Base-by-base conservation (phyloP, 495 filamentous ascomycete genomes). In the Chaetomium cochliodes region DNA sequence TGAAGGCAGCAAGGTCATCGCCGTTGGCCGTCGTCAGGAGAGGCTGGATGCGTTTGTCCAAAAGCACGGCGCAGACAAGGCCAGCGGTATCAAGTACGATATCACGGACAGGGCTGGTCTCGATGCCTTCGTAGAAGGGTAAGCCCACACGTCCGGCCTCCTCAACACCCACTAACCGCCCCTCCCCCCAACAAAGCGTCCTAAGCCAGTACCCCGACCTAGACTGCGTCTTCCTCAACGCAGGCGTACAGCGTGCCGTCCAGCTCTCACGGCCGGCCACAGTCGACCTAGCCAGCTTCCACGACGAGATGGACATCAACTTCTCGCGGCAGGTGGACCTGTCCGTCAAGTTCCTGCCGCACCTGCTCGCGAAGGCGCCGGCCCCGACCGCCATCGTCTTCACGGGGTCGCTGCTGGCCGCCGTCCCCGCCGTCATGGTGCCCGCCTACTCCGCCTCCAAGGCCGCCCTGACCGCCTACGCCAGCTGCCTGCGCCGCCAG, bases 181-280 rank as follows among this genome's bases (percentile, higher is more conserved):
- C 2, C 28, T 30, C 33, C 33, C 33, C 11, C 37, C 13, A 57
- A 85, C 37, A 23, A 57, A 85, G 83, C 20, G 77, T 91, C 50
- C 84, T 80, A 20, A 69, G 74, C 26, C 74, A 76, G 47, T 79
- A 90, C 68, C 82, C 86, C 6, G 79, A 84, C 50, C 68, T 86
- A 18, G 84, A 86, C 71, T 78, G 74, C 63, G 74, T 85, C 16
- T 64, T 86, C 52, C 66, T 86, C 23, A 85, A 85, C 75, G 74
- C 81, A 0, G 82, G 84, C 37, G 78, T 83, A 53, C 80, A 85
- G 64, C 8, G 16, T n/a, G 6, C 37, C 15, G 16, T 1, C 25
- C 20, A 23, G 39, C 56, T 58, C 39, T 46, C 39, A 22, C 9
- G 13, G 22, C 56, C 56, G 23, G 56, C 37, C 13, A 22, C 46